Conservation (phyloP, 345 rosid genomes). For the Bretschneidera sinensis region DNA sequence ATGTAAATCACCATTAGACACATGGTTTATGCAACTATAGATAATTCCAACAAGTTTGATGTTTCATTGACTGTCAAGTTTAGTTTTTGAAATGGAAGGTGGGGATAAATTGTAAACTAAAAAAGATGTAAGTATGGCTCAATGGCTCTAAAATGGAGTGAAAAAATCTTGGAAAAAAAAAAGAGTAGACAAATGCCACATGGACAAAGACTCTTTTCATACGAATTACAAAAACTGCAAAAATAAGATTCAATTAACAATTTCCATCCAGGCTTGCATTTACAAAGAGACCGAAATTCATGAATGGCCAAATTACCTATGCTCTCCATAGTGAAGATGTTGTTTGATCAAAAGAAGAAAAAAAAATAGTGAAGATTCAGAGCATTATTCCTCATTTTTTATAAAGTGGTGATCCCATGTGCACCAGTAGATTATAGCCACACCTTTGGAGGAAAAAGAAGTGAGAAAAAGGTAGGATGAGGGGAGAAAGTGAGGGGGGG, state of each 20-base stretch:
- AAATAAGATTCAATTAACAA: not conserved
- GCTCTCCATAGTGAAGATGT: too few species aligned
- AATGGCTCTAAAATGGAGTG: not conserved
- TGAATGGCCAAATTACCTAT: slow-evolving; percentile 10
- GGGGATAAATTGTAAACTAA: too few species aligned
- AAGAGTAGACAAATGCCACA: too few species aligned
- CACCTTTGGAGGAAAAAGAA: too few species aligned
- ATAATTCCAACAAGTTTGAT: too few species aligned
- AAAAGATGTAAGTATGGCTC: not conserved
- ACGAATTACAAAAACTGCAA: slow-evolving; percentile 2
- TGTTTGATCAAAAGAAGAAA: too few species aligned
- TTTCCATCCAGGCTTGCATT: slow-evolving; percentile 13
- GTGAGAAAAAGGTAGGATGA: not conserved
- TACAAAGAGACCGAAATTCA: slow-evolving; percentile 14
- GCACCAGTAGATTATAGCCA: not conserved
- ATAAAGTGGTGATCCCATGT: not conserved
- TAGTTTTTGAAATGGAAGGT: not conserved
- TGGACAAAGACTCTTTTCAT: too few species aligned
- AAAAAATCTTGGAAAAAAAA: not conserved
- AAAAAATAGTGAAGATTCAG: too few species aligned
- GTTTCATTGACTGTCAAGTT: too few species aligned
- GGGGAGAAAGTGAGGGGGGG: too few species aligned
- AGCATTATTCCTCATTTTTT: not conserved
- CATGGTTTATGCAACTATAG: too few species aligned
- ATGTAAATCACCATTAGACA: too few species aligned